Base-by-base conservation (phyloP, 768 basidiomycete species). In the Goffeauzyma gilvescens region DNA sequence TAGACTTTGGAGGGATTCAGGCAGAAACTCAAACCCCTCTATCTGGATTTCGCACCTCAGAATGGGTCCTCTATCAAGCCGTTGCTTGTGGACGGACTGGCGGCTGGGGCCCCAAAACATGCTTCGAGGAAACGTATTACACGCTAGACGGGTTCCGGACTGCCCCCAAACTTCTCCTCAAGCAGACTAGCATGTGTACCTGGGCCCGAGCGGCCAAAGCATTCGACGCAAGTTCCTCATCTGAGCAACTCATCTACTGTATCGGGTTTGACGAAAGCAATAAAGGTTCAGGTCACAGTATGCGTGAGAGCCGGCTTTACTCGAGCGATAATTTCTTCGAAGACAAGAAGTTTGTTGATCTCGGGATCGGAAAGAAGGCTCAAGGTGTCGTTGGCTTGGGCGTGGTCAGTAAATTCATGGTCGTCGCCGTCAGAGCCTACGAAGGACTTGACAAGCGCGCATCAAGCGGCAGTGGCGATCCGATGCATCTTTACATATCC, bases 321-420 rank as follows among this genome's bases (percentile, higher is more conserved):
- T 78, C 78, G 27, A 81, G 76, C 43, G 75, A 75, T 2, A 82
- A 93, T 67, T 96, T 83, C 61, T 96, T 90, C 70, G 51, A 67
- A 3, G 57, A 62, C 0, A 71, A 59, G 33, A 69, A 69, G n/a
- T 68, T 80, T 34, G 85, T 90, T 53, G 81, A 85, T 53, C 70
- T 98, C 1, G 68, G 68, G 8, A 84, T 87, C 1, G 79, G 85
- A 14, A 83, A 77, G 65, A 75, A 78, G 40, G 81, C 86, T 0
- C 75, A 74, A 24, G 93, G 90, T 1, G 77, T 98, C n/a, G 70
- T 84, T 4, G 90, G 85, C 0, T 75, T 98, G 39, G 90, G 90
- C 0, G 81, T 89, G 41, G 84, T 93, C 6, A 78, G 76, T 63
- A 86, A 89, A 58, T 98, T 78, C 57, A 79, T 84, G 4, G 80